Conservation (phyloP, 352 stramenopile genomes). For the Albugo laibachii region DNA sequence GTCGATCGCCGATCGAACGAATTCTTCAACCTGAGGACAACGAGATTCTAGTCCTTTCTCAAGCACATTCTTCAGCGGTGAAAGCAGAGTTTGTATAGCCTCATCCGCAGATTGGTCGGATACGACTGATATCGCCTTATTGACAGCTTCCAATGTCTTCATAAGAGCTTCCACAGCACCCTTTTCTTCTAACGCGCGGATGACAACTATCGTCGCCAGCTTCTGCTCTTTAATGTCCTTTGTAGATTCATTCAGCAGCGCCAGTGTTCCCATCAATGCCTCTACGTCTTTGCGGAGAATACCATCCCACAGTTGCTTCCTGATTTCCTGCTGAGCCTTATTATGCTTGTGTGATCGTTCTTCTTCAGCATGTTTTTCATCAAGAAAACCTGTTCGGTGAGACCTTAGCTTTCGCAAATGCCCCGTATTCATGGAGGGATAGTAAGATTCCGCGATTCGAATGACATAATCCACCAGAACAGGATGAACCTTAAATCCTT, state of each 20-base stretch:
- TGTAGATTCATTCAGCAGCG: conserved; percentile 37
- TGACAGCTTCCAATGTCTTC: conserved; percentile 1
- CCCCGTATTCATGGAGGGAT: conserved; percentile 9
- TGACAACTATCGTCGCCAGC: conserved; percentile 68
- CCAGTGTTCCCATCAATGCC: conserved; percentile 42
- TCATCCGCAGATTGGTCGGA: not conserved
- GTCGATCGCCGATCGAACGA: conserved; percentile 9
- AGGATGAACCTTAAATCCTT: conserved; percentile 11
- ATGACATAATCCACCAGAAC: conserved; percentile 47
- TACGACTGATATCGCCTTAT: too few species aligned
- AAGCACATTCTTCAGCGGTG: conserved; percentile 23
- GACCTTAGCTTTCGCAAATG: not conserved
- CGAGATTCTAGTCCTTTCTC: conserved; percentile 30
- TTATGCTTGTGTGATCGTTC: too few species aligned
- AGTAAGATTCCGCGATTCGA: conserved; percentile 31
- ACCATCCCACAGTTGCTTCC: conserved; percentile 27
- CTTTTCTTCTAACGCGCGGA: conserved; percentile 54
- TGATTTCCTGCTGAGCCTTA: conserved; percentile 8
- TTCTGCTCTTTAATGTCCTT: conserved; percentile 48
- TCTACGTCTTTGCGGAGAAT: conserved; percentile 48
- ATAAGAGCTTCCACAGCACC: conserved; percentile 29
- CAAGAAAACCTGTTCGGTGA: too few species aligned
- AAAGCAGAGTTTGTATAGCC: conserved; percentile 14
- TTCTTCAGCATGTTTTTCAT: too few species aligned
- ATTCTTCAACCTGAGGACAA: conserved; percentile 13